These are phyloP conservation scores for Neurospora crassa DNA, from an alignment of 2,329 filamentous ascomycete genomes.

Conservation along the genomic window DNA sequence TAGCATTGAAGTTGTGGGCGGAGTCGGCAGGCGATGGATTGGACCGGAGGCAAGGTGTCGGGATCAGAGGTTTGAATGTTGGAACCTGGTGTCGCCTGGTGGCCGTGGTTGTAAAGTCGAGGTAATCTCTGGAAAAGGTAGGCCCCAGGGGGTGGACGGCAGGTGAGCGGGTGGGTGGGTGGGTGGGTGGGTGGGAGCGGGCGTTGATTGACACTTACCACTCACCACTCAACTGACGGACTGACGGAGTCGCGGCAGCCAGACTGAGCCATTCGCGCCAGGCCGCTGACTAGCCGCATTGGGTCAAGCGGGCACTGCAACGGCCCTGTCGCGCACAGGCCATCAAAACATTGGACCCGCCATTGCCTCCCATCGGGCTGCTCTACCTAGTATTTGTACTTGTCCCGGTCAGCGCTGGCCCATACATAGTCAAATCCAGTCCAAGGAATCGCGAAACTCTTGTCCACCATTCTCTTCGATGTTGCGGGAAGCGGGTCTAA, in stretches of 20 bases:
- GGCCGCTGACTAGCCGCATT: slow-evolving; percentile 15
- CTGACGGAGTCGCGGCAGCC: slow-evolving; percentile 7
- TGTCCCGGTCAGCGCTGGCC: background rate
- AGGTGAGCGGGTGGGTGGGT: background rate
- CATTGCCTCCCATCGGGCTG: background rate
- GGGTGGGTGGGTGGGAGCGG: background rate
- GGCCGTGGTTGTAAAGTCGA: background rate
- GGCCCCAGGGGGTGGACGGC: background rate
- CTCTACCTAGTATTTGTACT: background rate
- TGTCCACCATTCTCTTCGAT: background rate
- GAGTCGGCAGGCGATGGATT: background rate
- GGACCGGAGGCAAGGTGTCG: background rate
- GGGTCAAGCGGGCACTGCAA: slow-evolving; percentile 6
- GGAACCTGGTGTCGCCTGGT: background rate
- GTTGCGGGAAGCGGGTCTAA: background rate
- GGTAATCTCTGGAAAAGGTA: background rate
- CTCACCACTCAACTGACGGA: background rate
- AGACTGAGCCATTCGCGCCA: slow-evolving; percentile 11
- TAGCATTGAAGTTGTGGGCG: background rate
- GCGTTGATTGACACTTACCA: background rate
- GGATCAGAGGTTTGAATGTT: background rate
- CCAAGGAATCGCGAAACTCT: background rate
- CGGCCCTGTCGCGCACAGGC: slow-evolving; percentile 12
- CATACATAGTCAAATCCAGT: background rate
- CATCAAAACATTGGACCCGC: slow-evolving; percentile 9